Evolutionary conservation across 176 grass and related monocot genomes (phyloP).

Genomic region (Thinopyrum elongatum): DNA sequence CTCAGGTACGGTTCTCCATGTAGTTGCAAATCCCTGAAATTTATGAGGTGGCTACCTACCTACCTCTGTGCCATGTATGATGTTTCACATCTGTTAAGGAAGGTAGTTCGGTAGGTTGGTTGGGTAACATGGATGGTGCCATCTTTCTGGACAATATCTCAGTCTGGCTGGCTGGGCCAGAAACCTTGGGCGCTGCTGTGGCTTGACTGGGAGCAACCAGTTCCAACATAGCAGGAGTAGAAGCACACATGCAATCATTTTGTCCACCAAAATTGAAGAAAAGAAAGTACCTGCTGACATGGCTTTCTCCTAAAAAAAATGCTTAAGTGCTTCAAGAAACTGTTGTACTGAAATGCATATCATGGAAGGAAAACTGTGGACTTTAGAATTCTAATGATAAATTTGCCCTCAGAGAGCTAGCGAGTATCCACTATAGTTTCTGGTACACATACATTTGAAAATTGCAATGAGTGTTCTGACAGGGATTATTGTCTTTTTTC

Average conservation of each 20-base stretch:
- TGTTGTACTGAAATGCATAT: neutral
- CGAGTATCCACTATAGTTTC: neutral
- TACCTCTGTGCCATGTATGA: neutral
- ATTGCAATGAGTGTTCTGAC: neutral
- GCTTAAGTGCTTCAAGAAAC: neutral
- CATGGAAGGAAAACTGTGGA: neutral
- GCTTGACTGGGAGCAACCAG: neutral
- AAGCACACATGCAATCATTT: neutral
- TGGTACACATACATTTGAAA: neutral
- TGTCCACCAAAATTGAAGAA: neutral
- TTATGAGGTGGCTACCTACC: too few relatives aligned
- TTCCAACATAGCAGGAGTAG: neutral
- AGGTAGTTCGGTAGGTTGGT: neutral
- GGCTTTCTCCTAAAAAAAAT: neutral
- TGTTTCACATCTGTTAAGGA: neutral
- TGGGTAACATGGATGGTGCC: neutral
- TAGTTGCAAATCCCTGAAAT: too few relatives aligned
- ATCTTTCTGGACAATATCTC: neutral
- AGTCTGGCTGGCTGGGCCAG: slow-evolving; percentile 10
- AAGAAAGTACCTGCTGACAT: neutral
- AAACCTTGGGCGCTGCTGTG: neutral
- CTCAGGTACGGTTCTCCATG: too few relatives aligned
- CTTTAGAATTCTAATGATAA: neutral
- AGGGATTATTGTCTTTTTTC: neutral
- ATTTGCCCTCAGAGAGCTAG: neutral